These are phyloP conservation scores for Tilletiopsis washingtonensis DNA, from an alignment of 1,284 basidiomycete species.

Conservation along the genomic window DNA sequence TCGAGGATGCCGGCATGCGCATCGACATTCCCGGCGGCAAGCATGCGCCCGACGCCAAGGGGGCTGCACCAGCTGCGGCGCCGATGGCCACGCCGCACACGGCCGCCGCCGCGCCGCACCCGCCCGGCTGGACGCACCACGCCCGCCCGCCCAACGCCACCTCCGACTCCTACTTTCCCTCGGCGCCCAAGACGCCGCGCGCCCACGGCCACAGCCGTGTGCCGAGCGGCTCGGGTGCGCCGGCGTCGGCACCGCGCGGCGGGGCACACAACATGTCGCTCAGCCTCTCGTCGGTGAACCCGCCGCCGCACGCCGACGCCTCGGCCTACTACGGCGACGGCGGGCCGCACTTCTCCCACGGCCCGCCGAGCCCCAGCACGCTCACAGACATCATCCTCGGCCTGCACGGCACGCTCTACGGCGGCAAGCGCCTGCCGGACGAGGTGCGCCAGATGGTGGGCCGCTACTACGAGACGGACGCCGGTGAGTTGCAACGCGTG, in stretches of 20 bases:
- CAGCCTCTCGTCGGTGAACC: conserved; percentile 8
- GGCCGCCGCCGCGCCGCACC: conserved; percentile 4
- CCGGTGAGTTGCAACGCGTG: conserved; percentile 21
- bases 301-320: neutral
- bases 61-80: conserved; percentile 11
- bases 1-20: conserved; percentile 7
- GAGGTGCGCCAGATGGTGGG: conserved; percentile 41
- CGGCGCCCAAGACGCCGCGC: conserved; percentile 14
- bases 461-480: conserved; percentile 41
- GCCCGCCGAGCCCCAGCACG: conserved; percentile 44
- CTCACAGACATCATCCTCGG: conserved; percentile 45
- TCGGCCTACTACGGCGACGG: neutral
- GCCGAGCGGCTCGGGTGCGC: conserved; percentile 12
- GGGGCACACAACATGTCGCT: conserved; percentile 8
- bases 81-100: conserved; percentile 9
- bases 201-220: conserved; percentile 16
- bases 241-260: neutral
- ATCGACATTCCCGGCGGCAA: conserved; percentile 20
- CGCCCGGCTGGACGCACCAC: conserved; percentile 24
- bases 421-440: conserved; percentile 36
- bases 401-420: conserved; percentile 44
- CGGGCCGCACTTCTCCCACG: conserved; percentile 10
- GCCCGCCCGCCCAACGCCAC: conserved; percentile 25
- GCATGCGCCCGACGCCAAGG: conserved; percentile 1
- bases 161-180: conserved; percentile 27